Evolutionary conservation across 495 filamentous ascomycete species (phyloP).

Genomic region (Tricharina praecox): DNA sequence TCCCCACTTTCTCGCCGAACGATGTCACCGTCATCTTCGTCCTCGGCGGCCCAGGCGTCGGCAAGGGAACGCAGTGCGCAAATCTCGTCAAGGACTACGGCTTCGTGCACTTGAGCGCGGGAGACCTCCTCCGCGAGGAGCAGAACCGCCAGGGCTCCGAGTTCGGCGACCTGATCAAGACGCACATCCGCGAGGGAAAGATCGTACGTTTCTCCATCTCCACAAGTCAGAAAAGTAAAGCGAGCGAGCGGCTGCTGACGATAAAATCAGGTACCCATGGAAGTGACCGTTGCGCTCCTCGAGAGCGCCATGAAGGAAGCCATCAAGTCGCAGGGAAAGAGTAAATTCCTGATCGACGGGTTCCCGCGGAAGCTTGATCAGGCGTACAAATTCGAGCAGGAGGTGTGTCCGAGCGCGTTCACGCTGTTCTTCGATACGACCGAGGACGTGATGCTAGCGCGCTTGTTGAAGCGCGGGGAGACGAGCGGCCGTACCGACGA

Average conservation of each 20-base stretch:
- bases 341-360: constrained; percentile 75
- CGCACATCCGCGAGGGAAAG: constrained; percentile 76
- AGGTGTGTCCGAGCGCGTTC: constrained; percentile 63
- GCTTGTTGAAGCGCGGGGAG: constrained; percentile 76
- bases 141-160: constrained; percentile 69
- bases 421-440: constrained; percentile 86
- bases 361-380: constrained; percentile 97
- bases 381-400: constrained; percentile 77
- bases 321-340: constrained; percentile 32
- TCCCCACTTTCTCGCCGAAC: constrained; percentile 61
- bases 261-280: constrained; percentile 65
- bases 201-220: constrained; percentile 45
- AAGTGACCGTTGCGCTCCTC: constrained; percentile 83
- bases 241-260: too few relatives aligned
- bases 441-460: constrained; percentile 66
- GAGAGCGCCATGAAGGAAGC: constrained; percentile 75
- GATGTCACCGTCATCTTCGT: constrained; percentile 80
- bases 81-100: constrained; percentile 77
- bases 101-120: constrained; percentile 83
- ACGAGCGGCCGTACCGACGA: constrained; percentile 82
- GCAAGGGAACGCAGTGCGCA: constrained; percentile 75
- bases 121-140: constrained; percentile 84
- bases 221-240: too few relatives aligned
- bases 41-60: constrained; percentile 60
- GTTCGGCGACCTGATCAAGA: constrained; percentile 77